Conservation (phyloP, 2,329 filamentous ascomycete genomes). For the Aureobasidium sp. region DNA sequence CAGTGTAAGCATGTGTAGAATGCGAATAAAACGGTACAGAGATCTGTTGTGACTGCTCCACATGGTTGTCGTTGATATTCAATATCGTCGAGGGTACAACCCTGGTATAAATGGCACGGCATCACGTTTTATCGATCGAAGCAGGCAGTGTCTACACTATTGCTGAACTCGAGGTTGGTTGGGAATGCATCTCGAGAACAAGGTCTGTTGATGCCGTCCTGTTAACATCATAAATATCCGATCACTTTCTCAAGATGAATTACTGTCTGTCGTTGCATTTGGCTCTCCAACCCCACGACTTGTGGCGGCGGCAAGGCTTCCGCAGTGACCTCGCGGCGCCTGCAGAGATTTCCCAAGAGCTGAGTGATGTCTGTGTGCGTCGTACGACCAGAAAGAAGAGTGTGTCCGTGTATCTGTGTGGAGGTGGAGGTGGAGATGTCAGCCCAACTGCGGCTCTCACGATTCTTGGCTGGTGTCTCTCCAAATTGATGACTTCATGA, state of each 20-base stretch:
- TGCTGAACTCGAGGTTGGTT: too few relatives aligned
- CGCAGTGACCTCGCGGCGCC: background rate
- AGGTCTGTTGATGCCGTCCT: background rate
- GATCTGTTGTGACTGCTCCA: background rate
- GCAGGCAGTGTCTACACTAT: too few relatives aligned
- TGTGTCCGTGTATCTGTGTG: background rate
- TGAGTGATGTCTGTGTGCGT: constrained; percentile 1
- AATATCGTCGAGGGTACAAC: background rate
- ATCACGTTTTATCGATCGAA: too few relatives aligned
- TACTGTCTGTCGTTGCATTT: background rate
- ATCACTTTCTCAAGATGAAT: background rate
- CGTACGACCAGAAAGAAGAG: background rate
- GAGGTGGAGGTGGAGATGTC: background rate
- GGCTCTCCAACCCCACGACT: background rate
- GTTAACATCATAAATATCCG: background rate
- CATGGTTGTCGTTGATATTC: background rate
- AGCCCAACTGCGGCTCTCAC: background rate
- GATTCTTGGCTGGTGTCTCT: background rate
- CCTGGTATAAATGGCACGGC: background rate
- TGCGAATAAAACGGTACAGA: background rate
- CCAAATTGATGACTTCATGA: constrained; percentile 4
- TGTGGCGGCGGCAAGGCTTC: background rate
- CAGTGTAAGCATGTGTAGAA: too few relatives aligned
- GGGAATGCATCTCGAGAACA: too few relatives aligned
- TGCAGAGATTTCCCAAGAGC: background rate